phyloP scores from a whole-genome alignment of 768 basidiomycete genomes.

The Clavulina sp. region DNA sequence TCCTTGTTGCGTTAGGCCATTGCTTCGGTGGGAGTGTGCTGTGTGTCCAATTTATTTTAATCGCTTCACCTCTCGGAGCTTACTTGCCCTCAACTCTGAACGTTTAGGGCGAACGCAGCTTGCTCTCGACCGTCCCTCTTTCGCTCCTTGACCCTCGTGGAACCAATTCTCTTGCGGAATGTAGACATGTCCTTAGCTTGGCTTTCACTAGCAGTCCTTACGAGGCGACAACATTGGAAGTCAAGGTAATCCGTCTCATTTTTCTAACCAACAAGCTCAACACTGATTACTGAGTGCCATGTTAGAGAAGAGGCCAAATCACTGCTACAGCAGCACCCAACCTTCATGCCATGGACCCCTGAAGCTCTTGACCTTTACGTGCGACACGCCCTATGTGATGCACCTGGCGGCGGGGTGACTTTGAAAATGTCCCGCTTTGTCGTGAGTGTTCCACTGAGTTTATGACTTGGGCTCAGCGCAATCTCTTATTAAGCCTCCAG shows the following conservation, averaged over 20 bases:
- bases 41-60: no score
- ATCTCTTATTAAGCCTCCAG: no score
- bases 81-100: no score
- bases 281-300: no score
- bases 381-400: conserved; percentile 30
- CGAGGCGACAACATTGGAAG: no score
- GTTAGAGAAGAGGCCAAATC: conserved; percentile 41
- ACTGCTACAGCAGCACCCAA: conserved; percentile 33
- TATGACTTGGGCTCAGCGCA: no score
- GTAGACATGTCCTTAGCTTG: conserved; percentile 10
- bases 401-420: conserved; percentile 25
- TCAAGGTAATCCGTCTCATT: no score
- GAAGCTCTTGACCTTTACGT: conserved; percentile 44
- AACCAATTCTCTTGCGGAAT: conserved; percentile 42
- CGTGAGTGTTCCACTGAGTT: no score
- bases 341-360: conserved; percentile 58
- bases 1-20: conserved; percentile 59
- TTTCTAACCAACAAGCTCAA: no score
- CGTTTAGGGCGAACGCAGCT: conserved; percentile 57
- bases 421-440: conserved; percentile 52
- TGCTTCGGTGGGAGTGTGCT: conserved; percentile 69
- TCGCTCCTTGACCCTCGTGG: conserved; percentile 52
- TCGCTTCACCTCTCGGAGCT: background rate
- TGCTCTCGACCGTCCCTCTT: conserved; percentile 47
- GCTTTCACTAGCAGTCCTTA: no score